Base-by-base conservation (phyloP, 768 basidiomycete species). In the Cystofilobasidium macerans region DNA sequence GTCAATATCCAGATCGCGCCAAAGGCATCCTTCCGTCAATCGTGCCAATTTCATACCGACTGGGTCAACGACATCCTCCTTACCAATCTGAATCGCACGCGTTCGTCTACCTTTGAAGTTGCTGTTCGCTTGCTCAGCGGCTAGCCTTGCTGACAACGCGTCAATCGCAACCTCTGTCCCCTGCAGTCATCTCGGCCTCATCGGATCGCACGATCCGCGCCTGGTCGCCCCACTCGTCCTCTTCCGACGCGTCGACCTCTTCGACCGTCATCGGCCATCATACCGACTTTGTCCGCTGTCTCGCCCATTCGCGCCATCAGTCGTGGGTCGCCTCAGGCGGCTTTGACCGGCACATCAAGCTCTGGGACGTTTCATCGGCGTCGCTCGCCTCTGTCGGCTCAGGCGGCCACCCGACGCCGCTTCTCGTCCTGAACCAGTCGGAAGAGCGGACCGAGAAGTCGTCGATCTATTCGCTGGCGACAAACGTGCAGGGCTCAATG, bases 11-110 rank as follows among this genome's bases (percentile, higher is more conserved):
- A 63, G 28, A 20, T 67, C 56, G 68, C 72, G 2, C 81, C 84
- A 32, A 79, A 81, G 26, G 73, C 77, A 0, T 70, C 64, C 1
- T 97, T 95, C 74, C 82, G 94, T 35, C 93, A 97, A 75, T 86
- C 85, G 65, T 85, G 86, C 12, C 92, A 97, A 73, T 82, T 84
- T 7, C 92, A 97, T 43, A 56, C 68, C 7, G 69, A 97, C 76
- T 99, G 94, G 94, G 84, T 98, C 40, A 99, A 95, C 73, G 94
- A 98, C 71, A 83, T 98, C 56, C 73, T 91, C 3, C 81, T 99
- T 22, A 92, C 89, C 77, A 93, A 97, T 73, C 81, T 84, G 68
- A 91, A 95, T 70, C 92, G 93, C 74, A 95, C 87, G 3, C 79
- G 88, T 86, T 57, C 51, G 84, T 77, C 48, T 73, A 35, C n/a